Percentiles rank a stretch among this genome's conserved stretches.
These are phyloP conservation scores for Fragilaria radians DNA, from an alignment of 108 stramenopile genomes.

Conservation along the genomic window DNA sequence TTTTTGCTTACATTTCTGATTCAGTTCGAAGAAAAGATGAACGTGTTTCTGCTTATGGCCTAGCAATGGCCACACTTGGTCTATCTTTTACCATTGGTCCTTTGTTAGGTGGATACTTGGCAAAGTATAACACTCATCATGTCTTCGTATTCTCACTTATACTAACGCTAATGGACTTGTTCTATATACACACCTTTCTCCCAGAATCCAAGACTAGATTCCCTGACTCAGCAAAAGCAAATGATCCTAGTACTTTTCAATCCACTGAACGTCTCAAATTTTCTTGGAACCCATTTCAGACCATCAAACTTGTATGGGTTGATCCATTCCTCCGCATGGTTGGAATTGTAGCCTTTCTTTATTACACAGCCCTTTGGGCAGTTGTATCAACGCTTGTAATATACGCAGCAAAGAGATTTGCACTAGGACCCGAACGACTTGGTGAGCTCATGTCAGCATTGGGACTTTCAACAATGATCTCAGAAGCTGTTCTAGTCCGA, in stretches of 20 bases:
- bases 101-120: conserved; percentile 89
- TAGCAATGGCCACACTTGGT: conserved; percentile 95
- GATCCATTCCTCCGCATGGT: conserved; percentile 80
- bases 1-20: conserved; percentile 97
- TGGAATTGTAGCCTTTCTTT: conserved; percentile 82
- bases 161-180: conserved; percentile 60
- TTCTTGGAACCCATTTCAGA: conserved; percentile 63
- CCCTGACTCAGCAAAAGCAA: conserved; percentile 13
- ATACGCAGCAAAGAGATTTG: conserved; percentile 81
- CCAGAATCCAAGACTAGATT: conserved; percentile 44
- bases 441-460: conserved; percentile 90
- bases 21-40: conserved; percentile 67
- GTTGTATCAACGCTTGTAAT: conserved; percentile 83
- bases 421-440: conserved; percentile 66
- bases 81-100: conserved; percentile 95
- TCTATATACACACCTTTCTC: conserved; percentile 70
- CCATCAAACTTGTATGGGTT: conserved; percentile 35
- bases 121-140: conserved; percentile 40
- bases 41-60: conserved; percentile 91
- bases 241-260: not conserved
- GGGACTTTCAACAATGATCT: conserved; percentile 90
- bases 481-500: conserved; percentile 89
- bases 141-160: conserved; percentile 58
- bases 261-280: conserved; percentile 6
- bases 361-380: conserved; percentile 93